Evolutionary conservation across 2,329 filamentous ascomycete species (phyloP).

Genomic region (Diaporthe ilicicola): DNA sequence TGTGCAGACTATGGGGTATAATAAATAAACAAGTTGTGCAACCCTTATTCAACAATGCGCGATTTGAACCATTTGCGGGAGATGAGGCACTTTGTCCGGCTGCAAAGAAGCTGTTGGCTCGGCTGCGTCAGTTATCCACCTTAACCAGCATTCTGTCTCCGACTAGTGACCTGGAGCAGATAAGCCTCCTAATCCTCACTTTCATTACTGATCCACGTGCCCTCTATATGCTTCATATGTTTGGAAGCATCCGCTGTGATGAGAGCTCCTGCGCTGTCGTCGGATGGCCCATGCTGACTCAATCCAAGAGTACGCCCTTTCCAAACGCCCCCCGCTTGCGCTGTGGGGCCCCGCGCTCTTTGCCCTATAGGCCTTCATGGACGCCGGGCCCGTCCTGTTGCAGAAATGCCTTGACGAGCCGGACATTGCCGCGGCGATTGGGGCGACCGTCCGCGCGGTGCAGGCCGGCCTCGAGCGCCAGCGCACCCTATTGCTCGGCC

Average conservation of each 20-base stretch:
- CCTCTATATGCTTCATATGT: not conserved
- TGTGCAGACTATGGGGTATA: not conserved
- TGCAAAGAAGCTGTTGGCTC: not conserved
- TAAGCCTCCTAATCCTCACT: not conserved
- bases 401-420: not conserved
- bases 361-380: not conserved
- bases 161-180: not conserved
- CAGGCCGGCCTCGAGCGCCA: not conserved
- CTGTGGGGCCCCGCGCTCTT: not conserved
- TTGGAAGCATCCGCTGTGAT: constrained; percentile 7
- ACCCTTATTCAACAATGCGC: not conserved
- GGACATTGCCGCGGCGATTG: not conserved
- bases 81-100: not conserved
- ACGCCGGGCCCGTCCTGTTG: not conserved
- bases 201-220: not conserved
- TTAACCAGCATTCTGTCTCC: not conserved
- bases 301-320: not conserved
- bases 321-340: not conserved
- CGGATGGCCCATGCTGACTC: constrained; percentile 1
- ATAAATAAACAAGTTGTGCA: not conserved
- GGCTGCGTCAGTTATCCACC: not conserved
- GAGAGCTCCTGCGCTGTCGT: constrained; percentile 1
- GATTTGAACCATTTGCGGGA: not conserved
- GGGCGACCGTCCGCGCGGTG: not conserved
- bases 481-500: not conserved